Evolutionary conservation across 495 filamentous ascomycete species (phyloP).

Genomic region (Sordaria brevicollis): DNA sequence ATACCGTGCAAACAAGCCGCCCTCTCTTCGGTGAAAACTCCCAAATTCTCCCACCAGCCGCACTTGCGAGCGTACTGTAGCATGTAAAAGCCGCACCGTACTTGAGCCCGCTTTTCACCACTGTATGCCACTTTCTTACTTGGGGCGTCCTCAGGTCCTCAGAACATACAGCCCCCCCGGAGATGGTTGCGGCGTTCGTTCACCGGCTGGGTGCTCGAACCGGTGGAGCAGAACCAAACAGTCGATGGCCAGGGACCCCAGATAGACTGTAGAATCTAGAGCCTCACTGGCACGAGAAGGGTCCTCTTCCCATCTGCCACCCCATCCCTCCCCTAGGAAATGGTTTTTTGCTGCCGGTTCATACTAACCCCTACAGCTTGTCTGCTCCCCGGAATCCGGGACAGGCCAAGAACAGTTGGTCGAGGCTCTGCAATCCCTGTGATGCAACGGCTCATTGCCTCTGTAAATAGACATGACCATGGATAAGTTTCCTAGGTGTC

Average conservation of each 20-base stretch:
- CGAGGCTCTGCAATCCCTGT: not conserved
- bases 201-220: not conserved
- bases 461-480: not conserved
- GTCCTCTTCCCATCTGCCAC: not conserved
- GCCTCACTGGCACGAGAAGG: not conserved
- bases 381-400: not conserved
- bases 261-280: not conserved
- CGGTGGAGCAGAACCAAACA: not conserved
- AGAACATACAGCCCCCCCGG: not conserved
- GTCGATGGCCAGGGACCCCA: not conserved
- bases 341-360: not conserved
- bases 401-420: not conserved
- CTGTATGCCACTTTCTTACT: not conserved
- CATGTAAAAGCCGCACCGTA: not conserved
- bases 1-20: not conserved
- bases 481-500: not conserved
- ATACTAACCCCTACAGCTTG: not conserved
- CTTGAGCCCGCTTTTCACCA: not conserved
- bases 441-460: not conserved
- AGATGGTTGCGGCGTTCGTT: not conserved
- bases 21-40: not conserved
- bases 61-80: not conserved
- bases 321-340: not conserved
- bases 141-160: not conserved
- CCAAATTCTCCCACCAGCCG: not conserved